phyloP scores from a whole-genome alignment of 2,329 filamentous ascomycete species.

The Plenodomus lindquistii region DNA sequence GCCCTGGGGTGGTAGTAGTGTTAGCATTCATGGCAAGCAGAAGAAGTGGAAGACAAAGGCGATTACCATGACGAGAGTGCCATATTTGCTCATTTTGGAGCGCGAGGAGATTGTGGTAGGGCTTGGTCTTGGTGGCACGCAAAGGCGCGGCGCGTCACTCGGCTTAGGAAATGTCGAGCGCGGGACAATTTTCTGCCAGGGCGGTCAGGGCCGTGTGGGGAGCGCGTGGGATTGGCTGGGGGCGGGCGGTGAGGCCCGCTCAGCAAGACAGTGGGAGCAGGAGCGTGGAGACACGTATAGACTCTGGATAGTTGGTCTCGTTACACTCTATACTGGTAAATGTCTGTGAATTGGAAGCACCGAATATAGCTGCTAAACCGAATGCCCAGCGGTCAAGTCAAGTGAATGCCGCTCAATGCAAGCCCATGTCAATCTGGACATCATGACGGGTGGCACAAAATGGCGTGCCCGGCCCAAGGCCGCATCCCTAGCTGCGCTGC shows the following conservation, averaged over 20 bases:
- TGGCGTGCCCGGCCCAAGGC: constrained; percentile 20
- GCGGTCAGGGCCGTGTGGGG: constrained; percentile 11
- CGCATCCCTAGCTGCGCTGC: constrained; percentile 7
- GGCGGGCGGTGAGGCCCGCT: constrained; percentile 8
- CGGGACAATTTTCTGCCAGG: constrained; percentile 19
- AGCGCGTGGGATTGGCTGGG: constrained; percentile 4
- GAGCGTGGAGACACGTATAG: no score
- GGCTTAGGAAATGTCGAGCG: constrained; percentile 1
- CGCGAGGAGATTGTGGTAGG: no score
- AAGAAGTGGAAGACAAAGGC: neutral
- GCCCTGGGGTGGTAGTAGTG: constrained; percentile 51
- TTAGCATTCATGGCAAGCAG: constrained; percentile 5
- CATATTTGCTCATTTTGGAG: constrained; percentile 83
- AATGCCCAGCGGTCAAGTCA: no score
- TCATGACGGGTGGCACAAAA: no score
- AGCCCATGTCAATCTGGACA: no score
- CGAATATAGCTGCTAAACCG: no score
- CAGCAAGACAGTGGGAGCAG: no score
- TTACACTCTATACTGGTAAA: no score
- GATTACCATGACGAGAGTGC: constrained; percentile 81
- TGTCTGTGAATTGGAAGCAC: no score
- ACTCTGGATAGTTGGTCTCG: no score
- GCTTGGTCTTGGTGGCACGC: no score
- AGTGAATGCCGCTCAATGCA: no score
- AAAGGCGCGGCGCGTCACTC: constrained; percentile 8